A percentile compares a stretch with the other conserved stretches of the same genome.
phyloP scores from a whole-genome alignment of 2,329 filamentous ascomycete species.

The Fusarium sp. region DNA sequence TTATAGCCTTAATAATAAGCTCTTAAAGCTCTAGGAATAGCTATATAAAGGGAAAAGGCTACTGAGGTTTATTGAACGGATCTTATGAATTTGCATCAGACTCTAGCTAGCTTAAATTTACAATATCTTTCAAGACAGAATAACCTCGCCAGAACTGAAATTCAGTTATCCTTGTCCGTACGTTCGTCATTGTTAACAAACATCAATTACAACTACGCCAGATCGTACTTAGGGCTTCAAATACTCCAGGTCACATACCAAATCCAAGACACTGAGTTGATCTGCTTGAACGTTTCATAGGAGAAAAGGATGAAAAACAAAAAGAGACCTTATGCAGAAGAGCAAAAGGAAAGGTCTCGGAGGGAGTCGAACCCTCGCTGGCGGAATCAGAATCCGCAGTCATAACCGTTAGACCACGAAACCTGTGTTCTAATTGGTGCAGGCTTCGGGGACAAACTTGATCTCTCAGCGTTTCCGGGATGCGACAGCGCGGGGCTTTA shows the following conservation, averaged over 20 bases:
- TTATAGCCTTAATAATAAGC: too few species aligned
- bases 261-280: fast-evolving
- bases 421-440: not conserved
- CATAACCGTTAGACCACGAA: not conserved
- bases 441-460: fast-evolving
- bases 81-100: fast-evolving
- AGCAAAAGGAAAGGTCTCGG: not conserved
- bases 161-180: not conserved
- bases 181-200: not conserved
- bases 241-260: fast-evolving
- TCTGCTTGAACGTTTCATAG: fast-evolving
- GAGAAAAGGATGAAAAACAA: fast-evolving
- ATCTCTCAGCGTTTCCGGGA: fast-evolving
- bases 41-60: too few species aligned
- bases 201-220: not conserved
- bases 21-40: too few species aligned
- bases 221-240: too few species aligned
- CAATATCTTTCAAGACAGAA: not conserved
- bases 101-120: too few species aligned
- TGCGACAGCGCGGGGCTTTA: fast-evolving
- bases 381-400: not conserved
- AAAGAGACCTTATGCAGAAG: fast-evolving
- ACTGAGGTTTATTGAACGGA: too few species aligned
- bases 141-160: fast-evolving
- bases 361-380: not conserved